Percentiles rank a stretch among this genome's conserved stretches.
These are phyloP conservation scores for Ophiocordyceps camponoti-leonardi DNA, from an alignment of 2,329 filamentous ascomycete species.

Conservation along the genomic window DNA sequence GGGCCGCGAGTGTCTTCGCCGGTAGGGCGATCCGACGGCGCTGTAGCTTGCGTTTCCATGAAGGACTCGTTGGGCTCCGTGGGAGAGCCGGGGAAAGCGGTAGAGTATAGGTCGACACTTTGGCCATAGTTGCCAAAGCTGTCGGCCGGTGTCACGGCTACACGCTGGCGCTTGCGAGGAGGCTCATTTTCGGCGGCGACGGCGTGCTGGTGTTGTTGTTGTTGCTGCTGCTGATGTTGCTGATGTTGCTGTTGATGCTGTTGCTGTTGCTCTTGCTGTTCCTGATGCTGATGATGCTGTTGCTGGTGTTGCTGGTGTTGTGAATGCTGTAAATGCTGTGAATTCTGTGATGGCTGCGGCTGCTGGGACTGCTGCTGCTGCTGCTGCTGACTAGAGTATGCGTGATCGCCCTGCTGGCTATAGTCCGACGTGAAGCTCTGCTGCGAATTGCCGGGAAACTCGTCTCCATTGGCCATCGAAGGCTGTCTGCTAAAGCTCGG, in stretches of 20 bases:
- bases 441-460: conserved; percentile 60
- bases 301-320: too few relatives aligned
- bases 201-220: conserved; percentile 6
- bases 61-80: conserved; percentile 73
- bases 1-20: conserved; percentile 37
- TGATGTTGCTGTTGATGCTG: too few relatives aligned
- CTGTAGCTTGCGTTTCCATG: conserved; percentile 39
- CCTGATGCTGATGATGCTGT: too few relatives aligned
- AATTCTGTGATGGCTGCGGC: conserved; percentile 3
- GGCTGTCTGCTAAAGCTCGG: conserved; percentile 55
- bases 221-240: background rate
- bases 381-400: conserved; percentile 44
- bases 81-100: conserved; percentile 49
- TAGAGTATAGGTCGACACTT: conserved; percentile 25
- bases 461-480: conserved; percentile 52
- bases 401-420: conserved; percentile 54
- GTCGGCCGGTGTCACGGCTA: conserved; percentile 35
- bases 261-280: too few relatives aligned
- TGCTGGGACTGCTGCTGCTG: background rate
- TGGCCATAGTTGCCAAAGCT: conserved; percentile 38
- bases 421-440: conserved; percentile 68
- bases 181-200: conserved; percentile 40
- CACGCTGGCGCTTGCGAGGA: conserved; percentile 60
- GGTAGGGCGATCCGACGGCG: conserved; percentile 21
- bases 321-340: too few relatives aligned